These are phyloP conservation scores for Phaffia australis DNA, from an alignment of 768 basidiomycete species.

Conservation along the genomic window DNA sequence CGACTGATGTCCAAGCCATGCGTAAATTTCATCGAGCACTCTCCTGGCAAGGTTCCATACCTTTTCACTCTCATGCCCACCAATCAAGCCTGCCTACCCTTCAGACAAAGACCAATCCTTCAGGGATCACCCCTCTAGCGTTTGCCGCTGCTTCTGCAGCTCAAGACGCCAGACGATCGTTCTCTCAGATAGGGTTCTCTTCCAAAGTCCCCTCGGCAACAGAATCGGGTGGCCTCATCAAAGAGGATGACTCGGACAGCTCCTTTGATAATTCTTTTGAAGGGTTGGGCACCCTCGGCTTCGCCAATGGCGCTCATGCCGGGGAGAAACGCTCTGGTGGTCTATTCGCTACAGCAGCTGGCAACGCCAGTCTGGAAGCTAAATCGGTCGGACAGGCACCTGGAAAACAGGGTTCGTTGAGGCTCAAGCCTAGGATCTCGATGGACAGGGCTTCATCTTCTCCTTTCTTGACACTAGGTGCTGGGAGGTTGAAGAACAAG, in stretches of 20 bases:
- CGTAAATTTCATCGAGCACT: slow-evolving; percentile 21
- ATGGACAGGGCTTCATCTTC: slow-evolving; percentile 7
- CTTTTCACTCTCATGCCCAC: neutral
- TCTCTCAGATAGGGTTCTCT: too few species aligned
- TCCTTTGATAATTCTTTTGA: slow-evolving; percentile 9
- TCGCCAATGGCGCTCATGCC: neutral
- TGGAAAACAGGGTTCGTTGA: too few species aligned
- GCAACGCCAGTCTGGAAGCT: neutral
- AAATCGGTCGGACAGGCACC: too few species aligned
- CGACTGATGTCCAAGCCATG: slow-evolving; percentile 21
- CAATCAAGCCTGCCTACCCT: neutral
- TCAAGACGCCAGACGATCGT: neutral
- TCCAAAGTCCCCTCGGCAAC: neutral
- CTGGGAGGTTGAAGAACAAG: too few species aligned
- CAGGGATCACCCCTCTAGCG: slow-evolving; percentile 9
- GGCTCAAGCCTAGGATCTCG: slow-evolving; percentile 3
- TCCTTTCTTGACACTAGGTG: neutral
- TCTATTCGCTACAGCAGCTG: neutral
- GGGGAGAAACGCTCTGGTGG: neutral
- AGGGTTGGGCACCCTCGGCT: slow-evolving; percentile 1
- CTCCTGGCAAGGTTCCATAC: slow-evolving; percentile 21
- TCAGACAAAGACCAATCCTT: neutral
- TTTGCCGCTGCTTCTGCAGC: slow-evolving; percentile 20
- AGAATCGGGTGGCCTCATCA: slow-evolving; percentile 5
- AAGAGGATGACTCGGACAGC: slow-evolving; percentile 23